Evolutionary conservation across 257 asterid species (phyloP).

Genomic region (Linaria vulgaris): DNA sequence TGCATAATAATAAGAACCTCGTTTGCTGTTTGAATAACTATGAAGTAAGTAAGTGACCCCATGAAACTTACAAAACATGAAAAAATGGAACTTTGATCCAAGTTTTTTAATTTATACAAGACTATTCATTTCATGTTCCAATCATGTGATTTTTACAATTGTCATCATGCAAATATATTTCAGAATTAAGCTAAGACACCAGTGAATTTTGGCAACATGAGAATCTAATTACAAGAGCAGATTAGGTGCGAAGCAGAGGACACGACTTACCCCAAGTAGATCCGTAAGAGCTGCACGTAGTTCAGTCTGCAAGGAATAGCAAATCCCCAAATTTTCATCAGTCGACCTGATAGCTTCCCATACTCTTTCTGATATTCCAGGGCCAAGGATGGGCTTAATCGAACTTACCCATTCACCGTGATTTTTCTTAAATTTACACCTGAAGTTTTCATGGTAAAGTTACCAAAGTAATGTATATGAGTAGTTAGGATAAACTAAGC

Average conservation of each 20-base stretch:
- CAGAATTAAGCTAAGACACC: no score
- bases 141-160: not conserved
- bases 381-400: conserved; percentile 70
- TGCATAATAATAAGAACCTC: no score
- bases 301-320: conserved; percentile 54
- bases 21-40: no score
- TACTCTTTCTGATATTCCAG: conserved; percentile 79
- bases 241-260: not conserved
- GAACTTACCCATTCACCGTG: conserved; percentile 81
- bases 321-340: conserved; percentile 49
- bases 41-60: no score
- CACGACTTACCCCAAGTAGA: conserved; percentile 57
- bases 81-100: no score
- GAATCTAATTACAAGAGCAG: not conserved
- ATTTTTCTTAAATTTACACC: conserved; percentile 79
- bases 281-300: conserved; percentile 59
- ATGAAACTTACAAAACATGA: no score
- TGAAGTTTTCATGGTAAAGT: conserved; percentile 23
- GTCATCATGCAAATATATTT: no score
- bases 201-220: no score
- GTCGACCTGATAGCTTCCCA: conserved; percentile 61
- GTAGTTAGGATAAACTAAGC: not conserved
- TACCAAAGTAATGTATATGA: not conserved
- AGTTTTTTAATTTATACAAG: no score
- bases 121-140: no score